Base-by-base conservation (phyloP, 306 rosid genomes). In the Amphicarpaea edgeworthii region DNA sequence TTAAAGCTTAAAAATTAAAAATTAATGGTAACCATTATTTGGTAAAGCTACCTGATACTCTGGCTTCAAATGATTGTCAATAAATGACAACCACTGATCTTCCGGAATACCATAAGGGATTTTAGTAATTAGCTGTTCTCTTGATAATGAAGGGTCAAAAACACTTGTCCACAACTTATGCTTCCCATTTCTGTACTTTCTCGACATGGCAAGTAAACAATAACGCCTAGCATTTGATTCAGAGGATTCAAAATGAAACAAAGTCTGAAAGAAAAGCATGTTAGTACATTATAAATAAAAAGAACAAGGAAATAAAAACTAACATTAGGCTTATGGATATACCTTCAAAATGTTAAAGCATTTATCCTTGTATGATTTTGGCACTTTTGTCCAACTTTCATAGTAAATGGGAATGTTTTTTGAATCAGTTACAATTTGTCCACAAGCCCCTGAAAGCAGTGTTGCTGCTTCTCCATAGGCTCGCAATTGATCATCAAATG, bases 311-410 rank as follows among this genome's bases (percentile, higher is more conserved):
- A 58, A 58, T 17, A n/a, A 38, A 38, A 38, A 16, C 46, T 10
- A 5, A 64, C 16, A 17, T 38, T 38, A 4, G 24, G 40, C 49
- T 9, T 19, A 16, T 40, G n/a, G 16, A 64, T 64, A 63, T 63
- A 64, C 70, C 70, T 64, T 64, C 50, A 64, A 64, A 40, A 20
- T 41, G 70, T 40, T 40, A 10, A 17, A 64, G 70, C 70, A 64
- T 4, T 17, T 7, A 17, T 38, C 45, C 43, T 64, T 64, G 70
- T 38, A 38, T 64, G 50, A 19, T 37, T 38, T 41, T 1, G 50
- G 70, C 10, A 64, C 70, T 40, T 38, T 38, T 64, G 50, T 1
- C 70, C 49, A 63, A 19, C 28, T 37, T 16, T 63, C 49, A 19
- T 8, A 63, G 12, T 63, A 9, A 37, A 63, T 40, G 4, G 70